Conservation (phyloP, 176 grass and related monocot species). For the Oryza rufipogon region DNA sequence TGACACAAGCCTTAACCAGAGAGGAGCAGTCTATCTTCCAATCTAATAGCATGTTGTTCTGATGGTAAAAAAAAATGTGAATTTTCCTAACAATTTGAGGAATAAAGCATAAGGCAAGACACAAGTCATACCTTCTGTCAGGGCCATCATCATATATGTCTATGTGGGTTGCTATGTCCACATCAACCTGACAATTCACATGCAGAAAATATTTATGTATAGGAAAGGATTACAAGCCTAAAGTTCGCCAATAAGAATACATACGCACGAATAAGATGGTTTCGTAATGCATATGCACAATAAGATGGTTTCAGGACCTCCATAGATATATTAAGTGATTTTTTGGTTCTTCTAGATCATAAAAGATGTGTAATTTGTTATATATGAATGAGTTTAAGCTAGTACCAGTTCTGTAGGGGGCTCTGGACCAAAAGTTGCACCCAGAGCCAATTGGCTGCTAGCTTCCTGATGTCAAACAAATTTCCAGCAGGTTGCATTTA, state of each 20-base stretch:
- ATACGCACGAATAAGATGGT: constrained; percentile 10
- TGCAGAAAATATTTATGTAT: constrained; percentile 37
- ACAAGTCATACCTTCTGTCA: constrained; percentile 71
- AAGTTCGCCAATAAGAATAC: neutral
- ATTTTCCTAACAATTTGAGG: constrained; percentile 16
- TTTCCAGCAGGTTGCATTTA: constrained; percentile 1
- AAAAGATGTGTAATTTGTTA: neutral
- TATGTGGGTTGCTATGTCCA: constrained; percentile 98
- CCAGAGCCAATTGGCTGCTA: constrained; percentile 95
- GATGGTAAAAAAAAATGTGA: neutral
- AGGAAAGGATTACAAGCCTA: neutral
- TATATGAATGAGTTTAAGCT: constrained; percentile 24
- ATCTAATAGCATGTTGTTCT: neutral
- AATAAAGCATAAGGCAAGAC: constrained; percentile 24
- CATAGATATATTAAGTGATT: constrained; percentile 5
- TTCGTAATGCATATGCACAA: neutral
- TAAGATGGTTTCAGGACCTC: constrained; percentile 6
- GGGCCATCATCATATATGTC: constrained; percentile 81
- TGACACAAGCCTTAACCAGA: constrained; percentile 4
- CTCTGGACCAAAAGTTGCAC: constrained; percentile 90
- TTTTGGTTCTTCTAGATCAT: constrained; percentile 8
- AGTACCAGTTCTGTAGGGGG: constrained; percentile 65
- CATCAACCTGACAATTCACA: constrained; percentile 66
- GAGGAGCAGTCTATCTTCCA: constrained; percentile 13
- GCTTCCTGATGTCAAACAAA: constrained; percentile 68